Base-by-base conservation (phyloP, 2,329 filamentous ascomycete genomes). In the Cladophialophora immunda region DNA sequence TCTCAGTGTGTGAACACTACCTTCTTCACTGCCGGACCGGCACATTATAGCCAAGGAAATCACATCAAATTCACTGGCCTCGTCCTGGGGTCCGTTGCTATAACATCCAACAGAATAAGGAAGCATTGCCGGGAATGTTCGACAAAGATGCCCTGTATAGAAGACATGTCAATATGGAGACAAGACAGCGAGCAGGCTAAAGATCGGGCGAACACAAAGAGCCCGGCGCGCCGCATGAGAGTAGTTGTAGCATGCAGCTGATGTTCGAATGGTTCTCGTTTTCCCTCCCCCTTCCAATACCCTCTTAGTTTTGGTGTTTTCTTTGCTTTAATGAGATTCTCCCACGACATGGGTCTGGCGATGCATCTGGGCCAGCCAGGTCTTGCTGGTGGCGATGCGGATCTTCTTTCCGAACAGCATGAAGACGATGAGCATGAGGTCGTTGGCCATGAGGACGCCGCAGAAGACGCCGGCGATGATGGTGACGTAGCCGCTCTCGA, bases 391-490 rank as follows among this genome's bases (percentile, higher is more conserved):
- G 47, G 77, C 80, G 2, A 76, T 75, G 27, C 84, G 77, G 70
- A 86, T 85, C 41, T 72, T 77, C 76, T 85, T 86, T 0, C 84
- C 84, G 68, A 77, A 83, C 4, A 83, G 38, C 79, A 86, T 83
- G 69, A 86, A 86, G 1, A 84, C 72, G 41, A 85, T 68, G 5
- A 85, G 73, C 53, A 77, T 75, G 60, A 85, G 67, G 72, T 86
- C 85, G 73, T 86, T 86, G 4, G 75, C 78, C 34, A 84, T 74
- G 58, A 86, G 69, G n/a, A 86, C 76, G 8, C 76, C 80, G 22
- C 80, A 76, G 68, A 86, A 86, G 2, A 81, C 82, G 0, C 83
- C 84, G 3, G 80, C 77, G 58, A 86, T 86, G n/a, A 85, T 81
- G 1, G 81, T 80, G 1, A 79, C 79, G 68, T 85, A 86, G 3